phyloP scores from a whole-genome alignment of 495 filamentous ascomycete species.

The Penicillium ochrochloron region DNA sequence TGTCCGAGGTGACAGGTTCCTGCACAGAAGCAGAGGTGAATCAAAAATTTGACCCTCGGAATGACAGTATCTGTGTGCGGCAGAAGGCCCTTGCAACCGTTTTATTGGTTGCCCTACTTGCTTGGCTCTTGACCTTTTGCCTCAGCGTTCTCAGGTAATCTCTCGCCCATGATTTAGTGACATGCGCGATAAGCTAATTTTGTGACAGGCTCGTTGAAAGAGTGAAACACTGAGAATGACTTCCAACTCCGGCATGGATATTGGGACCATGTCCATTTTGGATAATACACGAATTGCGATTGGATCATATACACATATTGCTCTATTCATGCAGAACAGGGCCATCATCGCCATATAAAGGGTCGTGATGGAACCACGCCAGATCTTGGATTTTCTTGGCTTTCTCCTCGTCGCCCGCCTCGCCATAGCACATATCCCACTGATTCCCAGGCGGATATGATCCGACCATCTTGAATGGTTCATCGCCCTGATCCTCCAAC shows the following conservation, averaged over 20 bases:
- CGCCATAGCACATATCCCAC: conserved; percentile 76
- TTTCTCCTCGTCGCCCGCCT: conserved; percentile 54
- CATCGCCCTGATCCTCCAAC: conserved; percentile 53
- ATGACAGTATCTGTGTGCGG: conserved; percentile 62
- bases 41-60: conserved; percentile 41
- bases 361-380: conserved; percentile 63
- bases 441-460: conserved; percentile 60
- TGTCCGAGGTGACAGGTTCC: conserved; percentile 71
- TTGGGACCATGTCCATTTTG: conserved; percentile 7
- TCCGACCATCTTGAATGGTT: conserved; percentile 68
- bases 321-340: conserved; percentile 49
- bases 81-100: conserved; percentile 82
- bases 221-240: conserved; percentile 50
- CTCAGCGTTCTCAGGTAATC: conserved; percentile 82
- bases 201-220: conserved; percentile 67
- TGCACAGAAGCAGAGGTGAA: conserved; percentile 54
- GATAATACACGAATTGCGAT: not conserved
- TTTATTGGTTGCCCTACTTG: conserved; percentile 79
- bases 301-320: conserved; percentile 1
- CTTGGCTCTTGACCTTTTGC: conserved; percentile 88
- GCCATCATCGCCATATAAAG: conserved; percentile 62
- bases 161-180: not conserved
- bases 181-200: conserved; percentile 21
- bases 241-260: not conserved
- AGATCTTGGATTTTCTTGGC: conserved; percentile 49